Conservation (phyloP, 2,329 filamentous ascomycete genomes). For the Cladosporium velox region DNA sequence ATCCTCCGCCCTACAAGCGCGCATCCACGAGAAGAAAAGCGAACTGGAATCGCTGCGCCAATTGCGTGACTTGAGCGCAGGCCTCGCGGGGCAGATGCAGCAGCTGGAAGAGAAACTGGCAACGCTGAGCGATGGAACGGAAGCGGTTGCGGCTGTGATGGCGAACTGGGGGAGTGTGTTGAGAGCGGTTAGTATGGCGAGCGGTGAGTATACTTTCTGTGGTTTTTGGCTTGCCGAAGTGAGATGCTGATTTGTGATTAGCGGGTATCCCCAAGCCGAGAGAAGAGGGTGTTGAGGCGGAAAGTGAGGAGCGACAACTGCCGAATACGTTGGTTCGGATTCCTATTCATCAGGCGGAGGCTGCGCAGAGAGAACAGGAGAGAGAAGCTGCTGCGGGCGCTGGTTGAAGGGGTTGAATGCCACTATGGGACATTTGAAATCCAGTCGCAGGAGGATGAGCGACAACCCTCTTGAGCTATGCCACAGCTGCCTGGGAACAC, state of each 20-base stretch:
- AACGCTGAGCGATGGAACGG: slow-evolving; percentile 78
- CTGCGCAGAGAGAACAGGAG: slow-evolving; percentile 33
- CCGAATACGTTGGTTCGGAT: slow-evolving; percentile 84
- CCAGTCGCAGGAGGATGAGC: neutral
- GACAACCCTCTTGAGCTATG: neutral
- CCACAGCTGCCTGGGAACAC: neutral
- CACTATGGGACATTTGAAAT: too few species aligned
- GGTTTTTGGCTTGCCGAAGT: neutral
- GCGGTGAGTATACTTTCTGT: slow-evolving; percentile 56
- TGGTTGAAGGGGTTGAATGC: neutral
- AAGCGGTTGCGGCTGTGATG: slow-evolving; percentile 82
- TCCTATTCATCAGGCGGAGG: slow-evolving; percentile 68
- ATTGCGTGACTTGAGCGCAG: slow-evolving; percentile 75
- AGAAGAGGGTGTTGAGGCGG: slow-evolving; percentile 43
- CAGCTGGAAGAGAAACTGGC: slow-evolving; percentile 74
- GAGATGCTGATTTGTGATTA: slow-evolving; percentile 39
- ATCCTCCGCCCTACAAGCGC: slow-evolving; percentile 69
- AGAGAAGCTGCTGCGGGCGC: slow-evolving; percentile 17
- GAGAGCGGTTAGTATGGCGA: slow-evolving; percentile 82
- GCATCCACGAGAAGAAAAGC: slow-evolving; percentile 82
- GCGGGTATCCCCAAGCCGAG: slow-evolving; percentile 69
- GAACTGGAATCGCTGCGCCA: slow-evolving; percentile 79
- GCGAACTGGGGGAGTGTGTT: slow-evolving; percentile 88
- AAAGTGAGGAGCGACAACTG: slow-evolving; percentile 50
- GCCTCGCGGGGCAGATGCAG: slow-evolving; percentile 79